Evolutionary conservation across 306 rosid species (phyloP).

Genomic region (Vachellia pachyceras): DNA sequence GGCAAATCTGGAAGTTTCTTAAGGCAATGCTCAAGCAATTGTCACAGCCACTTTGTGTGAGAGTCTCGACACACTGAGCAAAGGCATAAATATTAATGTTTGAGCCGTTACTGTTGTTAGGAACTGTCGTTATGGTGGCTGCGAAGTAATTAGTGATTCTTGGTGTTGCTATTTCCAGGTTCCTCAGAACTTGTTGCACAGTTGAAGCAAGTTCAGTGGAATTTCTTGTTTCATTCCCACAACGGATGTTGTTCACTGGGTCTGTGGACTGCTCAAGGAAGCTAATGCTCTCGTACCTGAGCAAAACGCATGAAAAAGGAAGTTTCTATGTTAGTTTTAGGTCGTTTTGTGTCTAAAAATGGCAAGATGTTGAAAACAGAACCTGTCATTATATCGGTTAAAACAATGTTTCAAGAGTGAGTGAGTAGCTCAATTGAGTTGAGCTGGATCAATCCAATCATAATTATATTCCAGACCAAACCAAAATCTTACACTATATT

Average conservation of each 20-base stretch:
- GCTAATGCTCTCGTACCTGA: constrained; percentile 32
- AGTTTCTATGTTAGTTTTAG: too few species aligned
- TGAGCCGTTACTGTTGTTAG: constrained; percentile 5
- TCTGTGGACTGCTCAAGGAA: constrained; percentile 46
- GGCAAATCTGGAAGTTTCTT: constrained; percentile 48
- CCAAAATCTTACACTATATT: too few species aligned
- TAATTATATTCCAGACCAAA: too few species aligned
- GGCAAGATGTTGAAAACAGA: too few species aligned
- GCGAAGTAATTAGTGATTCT: constrained; percentile 55
- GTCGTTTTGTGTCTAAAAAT: too few species aligned
- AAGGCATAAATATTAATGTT: constrained; percentile 48
- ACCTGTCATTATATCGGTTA: too few species aligned
- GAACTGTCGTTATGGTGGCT: constrained; percentile 43
- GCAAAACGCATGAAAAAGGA: background rate
- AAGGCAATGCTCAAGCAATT: constrained; percentile 53
- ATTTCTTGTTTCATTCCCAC: constrained; percentile 35
- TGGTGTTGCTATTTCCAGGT: constrained; percentile 43
- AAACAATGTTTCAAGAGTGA: too few species aligned
- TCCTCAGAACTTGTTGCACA: constrained; percentile 26
- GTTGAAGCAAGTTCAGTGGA: background rate
- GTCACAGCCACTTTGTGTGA: constrained; percentile 36
- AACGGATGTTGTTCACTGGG: constrained; percentile 39
- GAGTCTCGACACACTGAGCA: constrained; percentile 70
- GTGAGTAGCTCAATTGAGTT: too few species aligned
- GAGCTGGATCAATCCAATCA: too few species aligned